phyloP scores from a whole-genome alignment of 768 basidiomycete species.

The button mushroom (Agaricus bisporus) region DNA sequence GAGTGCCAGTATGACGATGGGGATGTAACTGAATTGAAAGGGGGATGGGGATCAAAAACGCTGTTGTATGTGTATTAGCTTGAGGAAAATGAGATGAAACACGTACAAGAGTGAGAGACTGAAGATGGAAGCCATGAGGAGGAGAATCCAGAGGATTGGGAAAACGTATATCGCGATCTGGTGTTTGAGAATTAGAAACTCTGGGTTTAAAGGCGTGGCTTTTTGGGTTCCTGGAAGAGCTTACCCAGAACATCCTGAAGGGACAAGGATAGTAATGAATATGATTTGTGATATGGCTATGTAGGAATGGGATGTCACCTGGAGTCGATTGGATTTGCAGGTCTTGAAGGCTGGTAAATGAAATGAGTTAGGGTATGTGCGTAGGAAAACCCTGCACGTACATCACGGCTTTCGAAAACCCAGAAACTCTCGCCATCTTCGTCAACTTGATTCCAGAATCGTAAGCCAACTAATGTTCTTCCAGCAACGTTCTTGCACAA shows the following conservation, averaged over 20 bases:
- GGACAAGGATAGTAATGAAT: background rate
- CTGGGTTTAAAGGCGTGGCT: too few relatives aligned
- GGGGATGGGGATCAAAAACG: background rate
- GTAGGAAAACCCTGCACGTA: slow-evolving; percentile 31
- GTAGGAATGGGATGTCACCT: slow-evolving; percentile 42
- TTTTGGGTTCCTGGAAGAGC: slow-evolving; percentile 15
- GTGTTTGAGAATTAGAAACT: background rate
- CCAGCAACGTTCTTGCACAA: slow-evolving; percentile 80
- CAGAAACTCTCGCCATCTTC: slow-evolving; percentile 95
- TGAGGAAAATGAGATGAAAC: background rate
- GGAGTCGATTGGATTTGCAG: slow-evolving; percentile 83
- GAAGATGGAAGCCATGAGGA: slow-evolving; percentile 84
- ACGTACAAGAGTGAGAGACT: slow-evolving; percentile 85
- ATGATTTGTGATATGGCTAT: background rate
- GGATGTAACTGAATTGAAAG: slow-evolving; percentile 68
- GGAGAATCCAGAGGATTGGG: slow-evolving; percentile 80
- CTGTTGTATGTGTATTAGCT: background rate
- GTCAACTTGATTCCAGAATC: slow-evolving; percentile 99
- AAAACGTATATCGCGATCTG: slow-evolving; percentile 88
- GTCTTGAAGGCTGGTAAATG: slow-evolving; percentile 65
- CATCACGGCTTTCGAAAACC: slow-evolving; percentile 98
- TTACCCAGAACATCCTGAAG: slow-evolving; percentile 88
- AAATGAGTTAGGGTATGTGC: slow-evolving; percentile 4
- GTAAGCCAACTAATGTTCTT: slow-evolving; percentile 84
- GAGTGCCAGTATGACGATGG: slow-evolving; percentile 89